Evolutionary conservation across 2,329 filamentous ascomycete species (phyloP).

Genomic region (Stachybotrys elegans): DNA sequence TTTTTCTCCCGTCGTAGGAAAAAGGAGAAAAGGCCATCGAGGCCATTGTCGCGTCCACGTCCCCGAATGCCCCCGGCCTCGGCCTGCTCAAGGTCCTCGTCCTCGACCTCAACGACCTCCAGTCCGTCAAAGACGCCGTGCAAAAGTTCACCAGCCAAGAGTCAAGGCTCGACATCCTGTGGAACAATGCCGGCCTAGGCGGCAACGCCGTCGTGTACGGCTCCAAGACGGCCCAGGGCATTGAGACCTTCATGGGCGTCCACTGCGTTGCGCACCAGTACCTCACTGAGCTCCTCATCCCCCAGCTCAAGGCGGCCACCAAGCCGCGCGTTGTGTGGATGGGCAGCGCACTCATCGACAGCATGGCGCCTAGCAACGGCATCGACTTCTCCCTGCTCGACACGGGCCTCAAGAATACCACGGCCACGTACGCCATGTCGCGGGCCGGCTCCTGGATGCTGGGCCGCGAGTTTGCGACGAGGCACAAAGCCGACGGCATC

Average conservation of each 20-base stretch:
- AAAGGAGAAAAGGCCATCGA: too few species aligned
- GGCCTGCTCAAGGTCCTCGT: too few species aligned
- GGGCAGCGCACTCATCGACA: conserved; percentile 22
- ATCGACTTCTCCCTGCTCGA: conserved; percentile 21
- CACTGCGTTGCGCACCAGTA: conserved; percentile 29
- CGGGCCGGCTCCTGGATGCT: conserved; percentile 31
- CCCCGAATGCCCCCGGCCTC: too few species aligned
- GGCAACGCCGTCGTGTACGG: conserved; percentile 8
- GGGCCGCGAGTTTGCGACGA: conserved; percentile 23
- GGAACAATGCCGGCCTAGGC: conserved; percentile 29
- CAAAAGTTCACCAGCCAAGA: conserved; percentile 30
- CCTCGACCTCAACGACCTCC: conserved; percentile 36
- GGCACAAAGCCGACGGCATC: too few species aligned
- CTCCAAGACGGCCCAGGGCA: conserved; percentile 18
- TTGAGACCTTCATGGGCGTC: conserved; percentile 27
- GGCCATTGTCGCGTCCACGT: too few species aligned
- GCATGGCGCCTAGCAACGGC: conserved; percentile 18
- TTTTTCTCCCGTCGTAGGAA: too few species aligned
- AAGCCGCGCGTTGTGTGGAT: conserved; percentile 25
- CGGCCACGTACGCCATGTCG: conserved; percentile 23
- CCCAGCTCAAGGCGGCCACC: conserved; percentile 24
- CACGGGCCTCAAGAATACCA: conserved; percentile 13
- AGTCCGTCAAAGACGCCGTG: conserved; percentile 31
- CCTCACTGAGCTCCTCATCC: conserved; percentile 27
- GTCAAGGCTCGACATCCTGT: conserved; percentile 35